Conservation (phyloP, 495 filamentous ascomycete species). For the Neurospora tetrasperma region DNA sequence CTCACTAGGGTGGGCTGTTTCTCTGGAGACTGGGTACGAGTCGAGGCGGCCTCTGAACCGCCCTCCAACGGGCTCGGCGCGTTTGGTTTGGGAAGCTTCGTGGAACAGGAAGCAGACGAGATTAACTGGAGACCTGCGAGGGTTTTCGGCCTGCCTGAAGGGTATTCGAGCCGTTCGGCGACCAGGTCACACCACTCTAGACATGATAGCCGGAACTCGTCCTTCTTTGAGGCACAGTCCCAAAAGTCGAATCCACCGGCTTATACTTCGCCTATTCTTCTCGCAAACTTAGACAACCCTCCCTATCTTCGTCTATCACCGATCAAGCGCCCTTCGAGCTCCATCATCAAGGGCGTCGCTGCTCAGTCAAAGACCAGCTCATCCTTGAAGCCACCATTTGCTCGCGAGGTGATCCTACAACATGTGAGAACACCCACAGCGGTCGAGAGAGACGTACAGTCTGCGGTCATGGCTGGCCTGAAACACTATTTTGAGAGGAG, state of each 20-base stretch:
- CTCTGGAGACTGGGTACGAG: conserved; percentile 92
- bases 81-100: conserved; percentile 45
- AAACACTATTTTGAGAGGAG: conserved; percentile 79
- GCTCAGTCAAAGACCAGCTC: conserved; percentile 39
- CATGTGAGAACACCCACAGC: conserved; percentile 83
- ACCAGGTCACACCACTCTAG: conserved; percentile 43
- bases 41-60: conserved; percentile 64
- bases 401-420: conserved; percentile 82
- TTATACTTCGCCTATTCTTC: conserved; percentile 74
- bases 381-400: conserved; percentile 59
- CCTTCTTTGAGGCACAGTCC: conserved; percentile 46
- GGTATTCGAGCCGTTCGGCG: conserved; percentile 43
- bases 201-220: conserved; percentile 38
- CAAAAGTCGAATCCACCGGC: conserved; percentile 47
- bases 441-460: conserved; percentile 73
- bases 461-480: conserved; percentile 68
- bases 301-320: conserved; percentile 64
- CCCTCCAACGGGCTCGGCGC: conserved; percentile 46
- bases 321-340: conserved; percentile 38
- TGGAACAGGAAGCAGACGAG: conserved; percentile 37
- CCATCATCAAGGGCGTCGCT: conserved; percentile 18
- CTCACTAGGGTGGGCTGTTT: conserved; percentile 88
- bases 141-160: conserved; percentile 78
- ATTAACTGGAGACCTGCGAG: conserved; percentile 60
- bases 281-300: conserved; percentile 70